Conservation (phyloP, 1,284 basidiomycete genomes). For the Moniliophthora roreri region DNA sequence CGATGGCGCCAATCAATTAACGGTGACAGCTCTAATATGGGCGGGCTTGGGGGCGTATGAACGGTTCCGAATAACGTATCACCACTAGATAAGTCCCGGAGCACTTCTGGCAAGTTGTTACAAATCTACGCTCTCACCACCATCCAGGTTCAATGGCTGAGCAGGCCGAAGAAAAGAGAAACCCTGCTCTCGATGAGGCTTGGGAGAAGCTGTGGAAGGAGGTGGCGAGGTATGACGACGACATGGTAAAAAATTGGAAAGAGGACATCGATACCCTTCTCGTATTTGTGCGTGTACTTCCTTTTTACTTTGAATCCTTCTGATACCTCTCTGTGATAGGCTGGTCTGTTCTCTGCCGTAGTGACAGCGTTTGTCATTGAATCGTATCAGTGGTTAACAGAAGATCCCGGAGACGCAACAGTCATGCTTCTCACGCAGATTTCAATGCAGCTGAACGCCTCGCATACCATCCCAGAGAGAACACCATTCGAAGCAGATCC, state of each 20-base stretch:
- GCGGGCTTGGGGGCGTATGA: too few species aligned
- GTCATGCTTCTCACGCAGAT: neutral
- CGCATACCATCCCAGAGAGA: neutral
- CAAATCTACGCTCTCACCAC: too few species aligned
- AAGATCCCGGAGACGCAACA: neutral
- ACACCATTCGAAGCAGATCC: neutral
- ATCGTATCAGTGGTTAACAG: slow-evolving; percentile 3
- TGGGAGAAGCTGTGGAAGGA: neutral
- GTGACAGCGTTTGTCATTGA: slow-evolving; percentile 3
- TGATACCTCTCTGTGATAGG: neutral
- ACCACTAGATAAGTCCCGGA: too few species aligned
- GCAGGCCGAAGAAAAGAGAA: too few species aligned
- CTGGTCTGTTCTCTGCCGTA: slow-evolving; percentile 4
- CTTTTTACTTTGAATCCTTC: neutral
- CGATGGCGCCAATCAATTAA: too few species aligned
- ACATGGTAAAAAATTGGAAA: neutral
- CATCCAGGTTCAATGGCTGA: too few species aligned
- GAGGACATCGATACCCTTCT: slow-evolving; percentile 3
- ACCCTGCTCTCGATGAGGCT: neutral
- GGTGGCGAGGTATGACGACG: neutral
- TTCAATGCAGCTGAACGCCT: neutral
- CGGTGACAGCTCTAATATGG: too few species aligned
- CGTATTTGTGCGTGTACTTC: neutral
- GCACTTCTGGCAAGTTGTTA: too few species aligned
- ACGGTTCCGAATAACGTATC: too few species aligned